These are phyloP conservation scores for Carallia pectinifolia DNA, from an alignment of 345 rosid genomes.

Conservation along the genomic window DNA sequence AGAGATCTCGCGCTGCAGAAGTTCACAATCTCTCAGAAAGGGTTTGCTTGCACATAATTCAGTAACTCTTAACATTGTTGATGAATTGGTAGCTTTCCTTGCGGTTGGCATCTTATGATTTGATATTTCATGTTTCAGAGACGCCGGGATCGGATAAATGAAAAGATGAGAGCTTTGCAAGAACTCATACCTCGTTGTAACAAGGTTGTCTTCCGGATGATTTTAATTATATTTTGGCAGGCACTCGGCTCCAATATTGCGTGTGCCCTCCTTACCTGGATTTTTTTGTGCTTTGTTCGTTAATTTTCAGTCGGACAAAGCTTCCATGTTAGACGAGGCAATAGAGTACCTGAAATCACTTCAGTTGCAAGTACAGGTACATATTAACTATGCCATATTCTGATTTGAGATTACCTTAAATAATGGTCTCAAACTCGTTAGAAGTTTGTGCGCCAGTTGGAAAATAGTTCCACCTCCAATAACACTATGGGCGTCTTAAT, in stretches of 20 bases:
- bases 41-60: constrained; percentile 45
- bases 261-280: not conserved
- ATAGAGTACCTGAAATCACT: constrained; percentile 90
- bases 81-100: not conserved
- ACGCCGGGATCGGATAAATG: constrained; percentile 86
- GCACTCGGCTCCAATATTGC: not conserved
- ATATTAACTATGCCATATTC: not conserved
- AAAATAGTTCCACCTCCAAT: not conserved
- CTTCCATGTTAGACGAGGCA: constrained; percentile 92
- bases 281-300: not conserved
- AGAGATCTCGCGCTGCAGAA: constrained; percentile 85
- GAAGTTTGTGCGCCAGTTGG: not conserved
- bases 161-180: constrained; percentile 82
- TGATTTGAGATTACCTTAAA: not conserved
- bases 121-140: constrained; percentile 40
- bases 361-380: constrained; percentile 85
- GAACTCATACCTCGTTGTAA: constrained; percentile 90
- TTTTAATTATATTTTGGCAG: not conserved
- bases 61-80: not conserved
- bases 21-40: constrained; percentile 97
- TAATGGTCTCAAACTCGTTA: not conserved
- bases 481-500: not conserved
- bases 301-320: constrained; percentile 73
- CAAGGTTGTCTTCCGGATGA: constrained; percentile 43
- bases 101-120: not conserved